Evolutionary conservation across 78 protist species (phyloP).

Genomic region (Dictyostelium discoideum): DNA sequence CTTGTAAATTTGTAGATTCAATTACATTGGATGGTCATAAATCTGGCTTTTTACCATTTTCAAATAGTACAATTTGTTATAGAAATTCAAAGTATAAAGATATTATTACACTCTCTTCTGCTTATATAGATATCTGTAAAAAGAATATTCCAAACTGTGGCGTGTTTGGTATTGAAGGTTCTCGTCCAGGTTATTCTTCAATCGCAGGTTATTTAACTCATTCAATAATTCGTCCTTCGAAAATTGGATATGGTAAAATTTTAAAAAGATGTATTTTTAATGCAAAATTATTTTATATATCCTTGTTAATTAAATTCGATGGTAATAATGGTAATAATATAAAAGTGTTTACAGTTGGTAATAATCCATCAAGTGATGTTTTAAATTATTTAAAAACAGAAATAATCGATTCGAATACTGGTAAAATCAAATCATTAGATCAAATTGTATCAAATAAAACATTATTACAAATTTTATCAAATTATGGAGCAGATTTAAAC

Average conservation of each 20-base stretch:
- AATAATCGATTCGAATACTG: not conserved
- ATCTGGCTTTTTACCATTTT: not conserved
- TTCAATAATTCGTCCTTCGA: not conserved
- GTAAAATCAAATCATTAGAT: not conserved
- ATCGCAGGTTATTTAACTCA: not conserved
- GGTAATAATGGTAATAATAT: no score
- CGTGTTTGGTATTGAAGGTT: not conserved
- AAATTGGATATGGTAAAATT: not conserved
- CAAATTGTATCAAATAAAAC: not conserved
- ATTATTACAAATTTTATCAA: not conserved
- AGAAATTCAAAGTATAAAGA: not conserved
- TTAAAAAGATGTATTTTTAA: not conserved
- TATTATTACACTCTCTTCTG: not conserved
- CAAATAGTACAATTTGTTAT: slow-evolving; percentile 6
- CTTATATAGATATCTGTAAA: not conserved
- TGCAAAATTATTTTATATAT: not conserved
- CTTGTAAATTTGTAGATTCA: not conserved
- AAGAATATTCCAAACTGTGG: not conserved
- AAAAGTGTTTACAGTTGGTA: not conserved
- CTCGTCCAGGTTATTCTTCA: not conserved
- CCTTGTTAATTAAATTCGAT: not conserved
- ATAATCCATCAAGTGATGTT: not conserved
- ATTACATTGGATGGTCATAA: slow-evolving; percentile 1
- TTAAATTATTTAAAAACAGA: not conserved
- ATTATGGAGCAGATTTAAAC: not conserved